Base-by-base conservation (phyloP, 768 basidiomycete genomes). In the Tricholoma matsutake region DNA sequence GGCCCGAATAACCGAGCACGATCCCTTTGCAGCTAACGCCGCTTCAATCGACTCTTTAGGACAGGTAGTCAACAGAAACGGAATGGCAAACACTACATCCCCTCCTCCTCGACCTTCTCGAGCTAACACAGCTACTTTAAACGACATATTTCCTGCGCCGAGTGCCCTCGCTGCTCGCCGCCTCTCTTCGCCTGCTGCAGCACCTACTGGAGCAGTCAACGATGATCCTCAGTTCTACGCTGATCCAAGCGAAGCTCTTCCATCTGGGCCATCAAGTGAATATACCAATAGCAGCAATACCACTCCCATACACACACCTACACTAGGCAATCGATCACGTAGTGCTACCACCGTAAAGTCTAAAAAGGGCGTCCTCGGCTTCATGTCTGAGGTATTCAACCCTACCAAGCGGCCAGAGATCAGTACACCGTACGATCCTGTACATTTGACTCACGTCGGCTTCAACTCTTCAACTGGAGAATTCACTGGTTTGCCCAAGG, bases 391-490 rank as follows among this genome's bases (percentile, higher is more conserved):
- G 57, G 76, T 81, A 67, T 87, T 93, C 74, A 87, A 83, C 70
- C 80, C 84, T 59, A 82, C 83, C 39, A 93, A 91, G 75, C 85
- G 89, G 11, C 86, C 85, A 13, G 94, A 96, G 76, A 98, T 99
- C 80, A 94, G 92, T 72, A 96, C 95, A 0, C 97, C 97, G 0
- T 98, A 96, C 73, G 97, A 99, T 76, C 97, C 97, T 32, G 96
- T 98, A 39, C 96, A 98, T 78, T 89, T 99, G 69, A 98, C 97
- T 2, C 97, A 99, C 72, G 97, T 99, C 71, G 96, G 96, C 61
- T 98, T 98, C 86, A 98, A 99, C 75, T 92, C 93, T 6, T 96
- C 94, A 59, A 98, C 96, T 0, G 97, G 97, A 61, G 96, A 99
- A 76, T 98, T 96, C 77, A 95, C 94, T 8, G 97, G 97, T 2